Conservation (phyloP, 441 rosid species). For the Aleurites moluccanus region DNA sequence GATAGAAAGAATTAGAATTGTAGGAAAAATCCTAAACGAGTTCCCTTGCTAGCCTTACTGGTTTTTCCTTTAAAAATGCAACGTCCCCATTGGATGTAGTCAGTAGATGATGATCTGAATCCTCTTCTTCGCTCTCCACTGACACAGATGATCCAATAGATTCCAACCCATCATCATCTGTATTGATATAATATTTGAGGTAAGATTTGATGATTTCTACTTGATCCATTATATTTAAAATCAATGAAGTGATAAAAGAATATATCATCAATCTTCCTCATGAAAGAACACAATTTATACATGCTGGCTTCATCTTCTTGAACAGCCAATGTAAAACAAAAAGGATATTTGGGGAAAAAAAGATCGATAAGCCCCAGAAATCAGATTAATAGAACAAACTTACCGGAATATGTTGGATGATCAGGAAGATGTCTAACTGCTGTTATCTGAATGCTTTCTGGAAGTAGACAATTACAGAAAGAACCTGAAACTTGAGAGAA, state of each 20-base stretch:
- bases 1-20: slow-evolving; percentile 14
- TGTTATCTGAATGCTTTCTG: slow-evolving; percentile 80
- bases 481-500: slow-evolving; percentile 68
- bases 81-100: slow-evolving; percentile 52
- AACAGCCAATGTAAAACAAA: background rate
- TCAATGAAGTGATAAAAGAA: background rate
- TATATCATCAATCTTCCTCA: background rate
- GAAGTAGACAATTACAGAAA: slow-evolving; percentile 89
- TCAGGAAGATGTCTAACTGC: slow-evolving; percentile 85
- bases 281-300: background rate
- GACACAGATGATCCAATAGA: slow-evolving; percentile 54
- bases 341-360: background rate
- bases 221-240: background rate
- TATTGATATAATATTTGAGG: slow-evolving; percentile 35
- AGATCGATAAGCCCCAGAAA: slow-evolving; percentile 4
- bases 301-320: background rate
- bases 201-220: background rate
- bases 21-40: slow-evolving; percentile 32
- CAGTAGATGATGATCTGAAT: slow-evolving; percentile 59
- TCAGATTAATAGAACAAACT: slow-evolving; percentile 21
- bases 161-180: slow-evolving; percentile 47
- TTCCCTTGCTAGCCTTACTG: slow-evolving; percentile 60
- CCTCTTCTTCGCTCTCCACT: slow-evolving; percentile 54
- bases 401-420: slow-evolving; percentile 72
- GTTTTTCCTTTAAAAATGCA: slow-evolving; percentile 63